Base-by-base conservation (phyloP, 176 grass and related monocot genomes). In the Rhynchospora breviuscula region DNA sequence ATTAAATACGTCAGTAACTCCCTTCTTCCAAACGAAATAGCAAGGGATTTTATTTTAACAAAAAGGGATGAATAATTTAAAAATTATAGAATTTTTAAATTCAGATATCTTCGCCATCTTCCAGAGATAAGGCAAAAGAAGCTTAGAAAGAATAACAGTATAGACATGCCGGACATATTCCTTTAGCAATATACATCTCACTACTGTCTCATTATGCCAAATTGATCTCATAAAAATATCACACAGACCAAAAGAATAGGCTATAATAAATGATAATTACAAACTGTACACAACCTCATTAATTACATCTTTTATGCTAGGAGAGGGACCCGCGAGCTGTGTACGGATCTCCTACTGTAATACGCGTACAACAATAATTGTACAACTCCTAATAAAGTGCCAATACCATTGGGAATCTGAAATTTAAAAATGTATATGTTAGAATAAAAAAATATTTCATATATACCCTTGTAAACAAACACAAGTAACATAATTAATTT, bases 321-420 rank as follows among this genome's bases (percentile, higher is more conserved):
- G 52, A 99, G 79, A 63, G 96, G 93, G 21, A 52, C 78, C 46
- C 66, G 87, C 48, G 52, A 62, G 62, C 87, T 86, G 21, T 86
- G 85, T 65, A 14, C 79, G n/a, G 85, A 86, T 86, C 79, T 67
- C 76, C 82, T 92, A 56, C 86, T 92, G 80, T 88, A 95, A 71
- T 99, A 92, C 48, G 93, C 93, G 80, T 93, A 95, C 43, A 99
- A 64, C 69, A 90, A 8, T 86, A 99, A 84, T 62, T 99, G 96
- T 60, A 90, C 31, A 14, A 87, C 68, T 10, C 96, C 96, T 22
- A 99, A 61, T 67, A 95, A 10, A 1, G 96, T 87, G 40, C 96
- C 96, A 72, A 99, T 95, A 48, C 96, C 93, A 49, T 99, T 99
- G 7, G 96, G 96, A 74, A 95, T 62, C 93, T 99, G 80, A 73